These are phyloP conservation scores for Ustilago xerochloae DNA, from an alignment of 1,284 basidiomycete genomes.

Conservation along the genomic window DNA sequence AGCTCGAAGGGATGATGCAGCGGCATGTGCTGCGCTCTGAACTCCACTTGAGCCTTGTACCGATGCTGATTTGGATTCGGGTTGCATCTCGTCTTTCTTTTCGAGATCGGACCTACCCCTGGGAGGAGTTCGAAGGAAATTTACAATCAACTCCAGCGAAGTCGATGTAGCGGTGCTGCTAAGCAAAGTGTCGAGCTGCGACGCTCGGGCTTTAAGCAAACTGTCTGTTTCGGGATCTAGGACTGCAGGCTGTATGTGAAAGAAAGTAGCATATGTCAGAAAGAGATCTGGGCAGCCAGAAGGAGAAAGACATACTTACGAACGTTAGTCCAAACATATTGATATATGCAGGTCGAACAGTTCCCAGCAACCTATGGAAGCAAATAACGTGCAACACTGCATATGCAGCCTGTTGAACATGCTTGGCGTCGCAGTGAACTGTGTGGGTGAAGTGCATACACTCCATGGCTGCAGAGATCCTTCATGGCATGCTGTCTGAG, in stretches of 20 bases:
- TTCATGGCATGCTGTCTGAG: background rate
- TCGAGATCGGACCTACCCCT: no score
- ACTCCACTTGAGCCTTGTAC: background rate
- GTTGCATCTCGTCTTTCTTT: no score
- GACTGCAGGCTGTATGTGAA: conserved; percentile 17
- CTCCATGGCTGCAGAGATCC: conserved; percentile 6
- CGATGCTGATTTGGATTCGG: background rate
- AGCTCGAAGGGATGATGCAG: conserved; percentile 18
- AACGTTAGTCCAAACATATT: conserved; percentile 18
- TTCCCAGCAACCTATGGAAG: conserved; percentile 41
- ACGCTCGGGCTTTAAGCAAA: conserved; percentile 4
- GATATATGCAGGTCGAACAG: conserved; percentile 22
- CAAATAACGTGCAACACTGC: conserved; percentile 35
- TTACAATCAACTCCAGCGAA: background rate
- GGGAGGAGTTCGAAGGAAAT: conserved; percentile 6
- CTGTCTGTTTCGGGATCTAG: conserved; percentile 16
- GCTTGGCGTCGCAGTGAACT: conserved; percentile 1
- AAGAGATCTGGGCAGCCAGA: background rate
- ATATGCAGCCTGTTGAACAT: conserved; percentile 11
- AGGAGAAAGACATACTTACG: conserved; percentile 6
- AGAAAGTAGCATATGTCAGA: background rate
- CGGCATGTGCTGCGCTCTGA: background rate
- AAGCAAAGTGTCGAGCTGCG: background rate
- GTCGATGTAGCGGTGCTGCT: background rate
- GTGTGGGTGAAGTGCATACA: conserved; percentile 3